Conservation (phyloP, 352 stramenopile species). For the Pythium periplocum region DNA sequence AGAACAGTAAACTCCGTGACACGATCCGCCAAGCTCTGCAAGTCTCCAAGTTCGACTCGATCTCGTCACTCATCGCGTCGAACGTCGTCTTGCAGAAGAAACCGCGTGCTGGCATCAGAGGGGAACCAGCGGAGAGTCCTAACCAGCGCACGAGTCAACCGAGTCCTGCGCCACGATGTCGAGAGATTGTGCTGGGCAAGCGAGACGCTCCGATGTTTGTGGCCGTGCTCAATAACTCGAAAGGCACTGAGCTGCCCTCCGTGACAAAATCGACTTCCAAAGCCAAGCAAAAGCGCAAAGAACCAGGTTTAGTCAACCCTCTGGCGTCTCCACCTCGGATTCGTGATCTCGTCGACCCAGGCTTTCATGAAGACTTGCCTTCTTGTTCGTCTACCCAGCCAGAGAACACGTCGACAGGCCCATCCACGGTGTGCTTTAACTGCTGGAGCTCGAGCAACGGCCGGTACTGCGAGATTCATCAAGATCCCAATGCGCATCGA, state of each 20-base stretch:
- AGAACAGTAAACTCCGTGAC: slow-evolving; percentile 81
- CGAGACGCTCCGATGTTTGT: slow-evolving; percentile 57
- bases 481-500: slow-evolving; percentile 38
- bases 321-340: slow-evolving; percentile 43
- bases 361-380: slow-evolving; percentile 43
- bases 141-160: too few species aligned
- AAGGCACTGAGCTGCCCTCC: slow-evolving; percentile 9
- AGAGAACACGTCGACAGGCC: not conserved
- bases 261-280: slow-evolving; percentile 1
- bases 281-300: slow-evolving; percentile 6
- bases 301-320: slow-evolving; percentile 8
- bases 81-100: slow-evolving; percentile 67
- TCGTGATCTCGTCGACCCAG: slow-evolving; percentile 66
- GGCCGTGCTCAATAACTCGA: slow-evolving; percentile 36
- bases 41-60: slow-evolving; percentile 88
- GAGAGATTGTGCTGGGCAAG: slow-evolving; percentile 64
- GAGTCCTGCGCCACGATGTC: slow-evolving; percentile 8
- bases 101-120: not conserved
- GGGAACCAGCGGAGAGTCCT: too few species aligned
- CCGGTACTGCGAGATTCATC: slow-evolving; percentile 69
- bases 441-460: slow-evolving; percentile 90
- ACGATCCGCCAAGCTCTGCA: slow-evolving; percentile 75
- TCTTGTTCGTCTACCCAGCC: not conserved
- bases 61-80: slow-evolving; percentile 81
- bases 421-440: slow-evolving; percentile 80